Conservation (phyloP, 805 yeast species). For the Lachancea kluyveri region DNA sequence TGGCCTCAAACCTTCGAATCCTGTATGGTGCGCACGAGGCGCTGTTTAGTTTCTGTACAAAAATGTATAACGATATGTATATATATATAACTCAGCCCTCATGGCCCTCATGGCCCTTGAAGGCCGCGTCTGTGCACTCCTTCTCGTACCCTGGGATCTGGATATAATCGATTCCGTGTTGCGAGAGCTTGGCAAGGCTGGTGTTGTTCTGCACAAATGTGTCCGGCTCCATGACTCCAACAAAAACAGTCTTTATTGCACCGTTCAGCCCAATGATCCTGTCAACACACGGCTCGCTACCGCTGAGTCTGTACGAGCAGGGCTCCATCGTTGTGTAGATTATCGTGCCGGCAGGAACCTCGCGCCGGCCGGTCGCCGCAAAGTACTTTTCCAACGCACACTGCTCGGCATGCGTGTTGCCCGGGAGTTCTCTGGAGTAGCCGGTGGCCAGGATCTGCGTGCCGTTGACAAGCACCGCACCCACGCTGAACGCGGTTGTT, state of each 20-base stretch:
- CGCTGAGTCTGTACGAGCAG: slow-evolving; percentile 82
- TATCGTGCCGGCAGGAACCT: slow-evolving; percentile 69
- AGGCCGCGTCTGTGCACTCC: slow-evolving; percentile 61
- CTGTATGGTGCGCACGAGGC: no score
- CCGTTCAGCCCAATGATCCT: slow-evolving; percentile 51
- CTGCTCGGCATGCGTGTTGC: slow-evolving; percentile 97
- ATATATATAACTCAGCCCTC: neutral
- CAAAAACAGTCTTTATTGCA: slow-evolving; percentile 67
- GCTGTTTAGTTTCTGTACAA: no score
- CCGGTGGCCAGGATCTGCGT: slow-evolving; percentile 69
- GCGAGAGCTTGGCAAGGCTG: slow-evolving; percentile 50
- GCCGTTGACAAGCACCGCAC: slow-evolving; percentile 72
- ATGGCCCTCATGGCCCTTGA: slow-evolving; percentile 53
- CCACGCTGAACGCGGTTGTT: slow-evolving; percentile 88
- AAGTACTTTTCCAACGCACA: slow-evolving; percentile 80
- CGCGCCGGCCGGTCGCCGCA: slow-evolving; percentile 24
- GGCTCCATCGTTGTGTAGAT: slow-evolving; percentile 98
- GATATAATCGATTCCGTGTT: slow-evolving; percentile 59
- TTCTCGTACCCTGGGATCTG: slow-evolving; percentile 81
- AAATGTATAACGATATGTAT: no score
- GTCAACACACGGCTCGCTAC: slow-evolving; percentile 83
- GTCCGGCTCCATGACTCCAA: slow-evolving; percentile 88
- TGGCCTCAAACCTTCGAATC: no score
- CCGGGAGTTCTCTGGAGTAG: slow-evolving; percentile 83
- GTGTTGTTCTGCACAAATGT: slow-evolving; percentile 78